These are phyloP conservation scores for Paramecium sonneborni DNA, from an alignment of 73 alveolate species.

Conservation along the genomic window DNA sequence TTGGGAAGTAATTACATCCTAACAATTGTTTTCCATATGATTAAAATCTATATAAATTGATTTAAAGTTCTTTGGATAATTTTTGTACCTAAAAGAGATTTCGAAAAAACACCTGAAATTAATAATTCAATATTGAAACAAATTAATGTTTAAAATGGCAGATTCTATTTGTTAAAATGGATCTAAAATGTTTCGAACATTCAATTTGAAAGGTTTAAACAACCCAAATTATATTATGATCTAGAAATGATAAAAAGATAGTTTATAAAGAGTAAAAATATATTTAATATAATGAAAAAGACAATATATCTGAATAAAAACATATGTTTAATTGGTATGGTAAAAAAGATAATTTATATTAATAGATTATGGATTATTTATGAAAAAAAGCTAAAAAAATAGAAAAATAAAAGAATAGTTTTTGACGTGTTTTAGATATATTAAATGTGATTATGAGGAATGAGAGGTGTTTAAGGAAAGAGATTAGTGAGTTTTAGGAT, in stretches of 20 bases:
- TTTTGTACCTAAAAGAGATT: conserved; percentile 47
- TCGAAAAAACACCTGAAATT: not conserved
- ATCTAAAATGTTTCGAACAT: not conserved
- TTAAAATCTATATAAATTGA: conserved; percentile 30
- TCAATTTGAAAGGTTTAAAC: not conserved
- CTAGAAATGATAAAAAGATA: not conserved
- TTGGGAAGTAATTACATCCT: not conserved
- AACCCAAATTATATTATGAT: not conserved
- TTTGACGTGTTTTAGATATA: not conserved
- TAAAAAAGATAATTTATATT: not conserved
- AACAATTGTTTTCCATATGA: conserved; percentile 47
- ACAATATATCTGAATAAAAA: not conserved
- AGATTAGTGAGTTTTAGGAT: not conserved
- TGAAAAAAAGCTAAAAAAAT: not conserved
- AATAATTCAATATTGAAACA: not conserved
- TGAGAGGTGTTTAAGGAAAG: not conserved
- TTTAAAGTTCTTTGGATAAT: conserved; percentile 45
- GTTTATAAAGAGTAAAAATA: not conserved
- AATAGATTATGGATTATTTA: not conserved
- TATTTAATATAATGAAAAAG: not conserved
- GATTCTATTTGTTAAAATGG: not conserved
- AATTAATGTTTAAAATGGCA: not conserved
- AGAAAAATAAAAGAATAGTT: not conserved
- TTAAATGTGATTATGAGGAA: not conserved
- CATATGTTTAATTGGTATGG: not conserved